phyloP scores from a whole-genome alignment of 352 stramenopile species.

The Pythium coloratum region DNA sequence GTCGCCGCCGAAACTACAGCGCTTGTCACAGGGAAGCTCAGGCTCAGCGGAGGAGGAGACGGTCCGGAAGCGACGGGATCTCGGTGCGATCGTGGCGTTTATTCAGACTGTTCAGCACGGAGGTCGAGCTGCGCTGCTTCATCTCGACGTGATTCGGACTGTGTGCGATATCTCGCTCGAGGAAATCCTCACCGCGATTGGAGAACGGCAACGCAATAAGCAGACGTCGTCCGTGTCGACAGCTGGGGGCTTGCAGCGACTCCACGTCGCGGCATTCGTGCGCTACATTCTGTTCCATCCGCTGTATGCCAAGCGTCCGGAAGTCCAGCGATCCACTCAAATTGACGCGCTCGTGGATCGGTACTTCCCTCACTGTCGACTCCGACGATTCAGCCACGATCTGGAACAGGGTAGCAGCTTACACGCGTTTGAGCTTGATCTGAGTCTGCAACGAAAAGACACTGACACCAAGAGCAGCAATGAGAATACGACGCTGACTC shows the following conservation, averaged over 20 bases:
- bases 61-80: conserved; percentile 33
- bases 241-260: conserved; percentile 39
- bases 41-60: conserved; percentile 31
- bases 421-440: conserved; percentile 20
- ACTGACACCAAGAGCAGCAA: background rate
- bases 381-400: conserved; percentile 67
- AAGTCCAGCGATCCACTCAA: conserved; percentile 29
- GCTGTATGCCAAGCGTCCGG: conserved; percentile 56
- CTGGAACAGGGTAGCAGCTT: conserved; percentile 25
- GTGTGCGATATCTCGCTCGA: conserved; percentile 43
- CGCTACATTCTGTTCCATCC: conserved; percentile 78
- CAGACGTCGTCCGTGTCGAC: conserved; percentile 19
- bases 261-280: conserved; percentile 61
- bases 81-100: conserved; percentile 44
- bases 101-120: conserved; percentile 56
- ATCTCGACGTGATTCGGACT: conserved; percentile 50
- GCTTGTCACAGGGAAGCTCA: conserved; percentile 5
- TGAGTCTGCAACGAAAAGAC: conserved; percentile 25
- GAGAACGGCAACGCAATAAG: conserved; percentile 57
- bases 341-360: conserved; percentile 61
- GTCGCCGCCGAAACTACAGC: background rate
- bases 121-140: conserved; percentile 57
- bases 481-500: background rate
- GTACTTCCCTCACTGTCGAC: conserved; percentile 70
- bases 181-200: conserved; percentile 53